These are phyloP conservation scores for Rhexocercosporidium sp. DNA, from an alignment of 2,329 filamentous ascomycete species.

Conservation along the genomic window DNA sequence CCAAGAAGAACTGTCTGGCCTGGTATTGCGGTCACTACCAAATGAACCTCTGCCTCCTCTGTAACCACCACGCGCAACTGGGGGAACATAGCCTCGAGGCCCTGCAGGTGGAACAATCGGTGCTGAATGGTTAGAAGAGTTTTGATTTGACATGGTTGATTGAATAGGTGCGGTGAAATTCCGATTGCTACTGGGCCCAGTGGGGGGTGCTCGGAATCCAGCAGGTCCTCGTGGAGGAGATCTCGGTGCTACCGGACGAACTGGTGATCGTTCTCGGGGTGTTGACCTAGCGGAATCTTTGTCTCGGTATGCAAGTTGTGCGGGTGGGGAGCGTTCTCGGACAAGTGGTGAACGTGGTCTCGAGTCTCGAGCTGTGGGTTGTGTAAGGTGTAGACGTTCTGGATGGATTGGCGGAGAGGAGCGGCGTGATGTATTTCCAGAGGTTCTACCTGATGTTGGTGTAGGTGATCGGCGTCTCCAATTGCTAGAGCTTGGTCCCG, in stretches of 20 bases:
- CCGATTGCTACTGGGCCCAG: constrained; percentile 40
- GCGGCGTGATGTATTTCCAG: constrained; percentile 62
- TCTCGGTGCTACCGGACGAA: constrained; percentile 34
- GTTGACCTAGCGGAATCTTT: constrained; percentile 39
- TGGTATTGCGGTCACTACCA: constrained; percentile 33
- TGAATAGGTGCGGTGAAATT: constrained; percentile 38
- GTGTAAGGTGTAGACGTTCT: constrained; percentile 53
- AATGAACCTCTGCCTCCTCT: constrained; percentile 41
- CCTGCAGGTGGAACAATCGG: constrained; percentile 40
- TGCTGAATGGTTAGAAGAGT: constrained; percentile 11
- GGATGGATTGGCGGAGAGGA: constrained; percentile 65
- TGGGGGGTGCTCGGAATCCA: constrained; percentile 40
- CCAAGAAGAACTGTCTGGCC: constrained; percentile 40
- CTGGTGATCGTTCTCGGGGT: constrained; percentile 39
- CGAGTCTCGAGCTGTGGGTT: constrained; percentile 42
- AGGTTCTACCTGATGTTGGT: constrained; percentile 58
- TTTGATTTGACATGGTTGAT: constrained; percentile 17
- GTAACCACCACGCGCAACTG: constrained; percentile 34
- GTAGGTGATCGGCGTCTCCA: constrained; percentile 61
- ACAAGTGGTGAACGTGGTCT: constrained; percentile 37
- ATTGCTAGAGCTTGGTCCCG: constrained; percentile 50
- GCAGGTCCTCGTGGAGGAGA: constrained; percentile 43
- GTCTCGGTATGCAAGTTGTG: constrained; percentile 33
- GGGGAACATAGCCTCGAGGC: constrained; percentile 41
- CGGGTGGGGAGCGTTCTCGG: constrained; percentile 36